Evolutionary conservation across 805 yeast species (phyloP), one percentile per base, ranked within the genome.

Genomic region (Nadsonia fulvescens): DNA sequence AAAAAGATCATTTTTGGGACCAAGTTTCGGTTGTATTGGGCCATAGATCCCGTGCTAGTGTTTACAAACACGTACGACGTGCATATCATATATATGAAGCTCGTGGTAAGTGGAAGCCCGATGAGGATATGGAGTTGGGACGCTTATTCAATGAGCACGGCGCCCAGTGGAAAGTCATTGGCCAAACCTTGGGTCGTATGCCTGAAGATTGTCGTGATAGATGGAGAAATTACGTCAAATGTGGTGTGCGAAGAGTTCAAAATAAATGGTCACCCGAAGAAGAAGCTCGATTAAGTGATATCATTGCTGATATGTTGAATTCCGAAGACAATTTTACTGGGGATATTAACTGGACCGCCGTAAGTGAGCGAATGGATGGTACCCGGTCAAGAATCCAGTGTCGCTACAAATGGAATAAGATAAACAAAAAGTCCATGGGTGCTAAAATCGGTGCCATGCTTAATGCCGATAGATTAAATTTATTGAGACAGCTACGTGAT

Each of bases 131-230:
- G 19, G 59, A 61, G 24, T 56, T 86, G 28, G 67, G 68, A 2
- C 61, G 60, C 28, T 52, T 78, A 27, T 77, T 78, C 7, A 48
- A 61, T 6, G 67, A 70, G 14, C 64, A 67, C 37, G 79, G 71
- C 32, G 81, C 89, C 10, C 81, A 76, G 43, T 86, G 96, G 96
- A 79, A 79, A 38, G 57, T 59, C 20, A 77, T 86, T 33, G 95
- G 95, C 5, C 62, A 62, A 28, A 54, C 57, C 5, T 58, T 86
- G 66, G 79, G 77, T 8, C 60, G 96, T 41, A 86, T 86, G 96
- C 95, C 96, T 0, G 96, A 86, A 44, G 96, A 86, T 51, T 83
- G 95, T 49, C 63, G 96, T 39, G 96, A 86, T 47, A 61, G 96
- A 39, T 86, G 93, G 93, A 62, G 96, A 49, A 86, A 86, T 46